A percentile compares a stretch with the other conserved stretches of the same genome.
These are phyloP conservation scores for Knufia fluminis DNA, from an alignment of 2,329 filamentous ascomycete genomes.

Conservation along the genomic window DNA sequence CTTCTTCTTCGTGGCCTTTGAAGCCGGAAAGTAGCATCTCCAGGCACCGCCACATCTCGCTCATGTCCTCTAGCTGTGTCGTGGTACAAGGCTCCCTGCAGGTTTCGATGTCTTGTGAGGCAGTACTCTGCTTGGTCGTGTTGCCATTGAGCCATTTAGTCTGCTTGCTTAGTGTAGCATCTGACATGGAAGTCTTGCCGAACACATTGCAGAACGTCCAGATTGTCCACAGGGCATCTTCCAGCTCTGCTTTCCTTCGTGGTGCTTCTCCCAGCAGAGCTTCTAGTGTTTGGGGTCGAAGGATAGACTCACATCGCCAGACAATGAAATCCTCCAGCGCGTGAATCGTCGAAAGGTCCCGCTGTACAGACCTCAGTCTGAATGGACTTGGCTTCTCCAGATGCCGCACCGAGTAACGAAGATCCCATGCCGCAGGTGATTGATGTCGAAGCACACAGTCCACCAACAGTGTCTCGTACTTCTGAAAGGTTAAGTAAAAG, in stretches of 20 bases:
- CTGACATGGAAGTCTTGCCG: conserved; percentile 35
- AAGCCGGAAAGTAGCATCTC: conserved; percentile 47
- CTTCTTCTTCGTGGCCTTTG: conserved; percentile 45
- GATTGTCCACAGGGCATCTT: conserved; percentile 56
- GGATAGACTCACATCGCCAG: conserved; percentile 46
- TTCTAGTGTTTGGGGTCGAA: conserved; percentile 47
- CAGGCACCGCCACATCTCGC: conserved; percentile 55
- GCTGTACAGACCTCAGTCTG: conserved; percentile 16
- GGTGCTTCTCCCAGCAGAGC: conserved; percentile 43
- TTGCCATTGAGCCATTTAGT: conserved; percentile 54
- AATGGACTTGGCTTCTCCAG: conserved; percentile 16
- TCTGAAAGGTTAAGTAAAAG: conserved; percentile 19
- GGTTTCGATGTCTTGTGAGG: conserved; percentile 37
- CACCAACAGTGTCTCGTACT: conserved; percentile 20
- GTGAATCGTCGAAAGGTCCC: conserved; percentile 45
- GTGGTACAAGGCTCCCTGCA: conserved; percentile 42
- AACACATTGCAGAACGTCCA: conserved; percentile 60
- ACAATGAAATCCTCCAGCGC: conserved; percentile 49
- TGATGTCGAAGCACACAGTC: conserved; percentile 17
- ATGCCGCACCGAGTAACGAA: conserved; percentile 16
- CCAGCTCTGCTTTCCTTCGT: conserved; percentile 42
- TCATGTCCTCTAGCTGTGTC: conserved; percentile 54
- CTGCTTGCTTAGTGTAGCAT: conserved; percentile 35
- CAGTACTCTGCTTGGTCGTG: not conserved
- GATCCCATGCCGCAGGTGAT: conserved; percentile 21